Percentiles rank a stretch among this genome's conserved stretches.
Conservation (phyloP, 169 alveolate genomes). For the Plasmodium coatneyi region DNA sequence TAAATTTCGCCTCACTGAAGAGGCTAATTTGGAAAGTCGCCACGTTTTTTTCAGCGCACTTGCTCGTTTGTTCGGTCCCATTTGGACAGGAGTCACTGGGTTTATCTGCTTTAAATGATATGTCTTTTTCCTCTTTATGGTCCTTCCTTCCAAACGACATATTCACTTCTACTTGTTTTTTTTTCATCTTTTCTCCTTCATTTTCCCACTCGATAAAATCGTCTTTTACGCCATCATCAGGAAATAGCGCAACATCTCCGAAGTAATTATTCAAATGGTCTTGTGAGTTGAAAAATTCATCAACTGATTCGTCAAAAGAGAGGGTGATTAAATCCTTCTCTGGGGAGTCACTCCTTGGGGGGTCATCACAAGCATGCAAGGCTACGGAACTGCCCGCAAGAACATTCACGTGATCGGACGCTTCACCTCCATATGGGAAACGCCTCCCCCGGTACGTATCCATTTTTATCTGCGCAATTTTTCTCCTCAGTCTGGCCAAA, state of each 20-base stretch:
- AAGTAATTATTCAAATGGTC: constrained; percentile 45
- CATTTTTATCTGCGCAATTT: constrained; percentile 21
- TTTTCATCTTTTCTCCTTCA: background rate
- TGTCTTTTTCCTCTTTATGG: background rate
- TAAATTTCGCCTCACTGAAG: constrained; percentile 17
- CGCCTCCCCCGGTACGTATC: background rate
- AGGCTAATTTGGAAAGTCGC: constrained; percentile 31
- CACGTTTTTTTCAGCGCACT: background rate
- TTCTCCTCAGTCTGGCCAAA: constrained; percentile 24
- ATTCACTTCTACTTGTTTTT: background rate
- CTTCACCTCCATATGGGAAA: background rate
- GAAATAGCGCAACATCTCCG: background rate
- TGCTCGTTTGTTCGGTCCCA: too few relatives aligned
- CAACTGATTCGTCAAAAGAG: constrained; percentile 43
- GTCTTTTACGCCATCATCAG: background rate
- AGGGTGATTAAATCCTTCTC: constrained; percentile 8
- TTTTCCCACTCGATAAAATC: background rate
- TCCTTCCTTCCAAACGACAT: background rate
- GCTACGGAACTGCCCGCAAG: background rate
- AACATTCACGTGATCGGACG: background rate
- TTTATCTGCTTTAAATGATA: background rate
- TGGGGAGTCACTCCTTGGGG: background rate
- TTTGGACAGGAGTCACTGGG: background rate
- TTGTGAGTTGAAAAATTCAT: constrained; percentile 47
- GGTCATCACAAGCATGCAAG: background rate